These are phyloP conservation scores for Cytauxzoon felis DNA, from an alignment of 169 alveolate species.

Conservation along the genomic window DNA sequence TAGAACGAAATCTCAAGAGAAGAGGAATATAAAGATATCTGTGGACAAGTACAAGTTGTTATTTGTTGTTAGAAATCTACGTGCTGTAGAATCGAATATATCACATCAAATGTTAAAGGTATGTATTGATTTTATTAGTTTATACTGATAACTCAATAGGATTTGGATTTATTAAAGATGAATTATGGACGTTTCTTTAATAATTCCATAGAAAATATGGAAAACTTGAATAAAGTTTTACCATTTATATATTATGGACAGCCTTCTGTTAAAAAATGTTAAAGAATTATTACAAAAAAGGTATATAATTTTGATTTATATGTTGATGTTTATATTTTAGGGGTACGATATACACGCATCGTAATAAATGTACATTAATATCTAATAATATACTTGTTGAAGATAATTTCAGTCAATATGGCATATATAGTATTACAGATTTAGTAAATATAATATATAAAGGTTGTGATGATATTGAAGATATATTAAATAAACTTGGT, in stretches of 20 bases:
- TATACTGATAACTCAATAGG: neutral
- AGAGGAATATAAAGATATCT: neutral
- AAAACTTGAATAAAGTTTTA: conserved; percentile 5
- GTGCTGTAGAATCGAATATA: conserved; percentile 23
- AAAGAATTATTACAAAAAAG: conserved; percentile 40
- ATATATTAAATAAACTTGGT: conserved; percentile 38
- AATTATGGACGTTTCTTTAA: conserved; percentile 41
- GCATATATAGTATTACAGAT: conserved; percentile 32
- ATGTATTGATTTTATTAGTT: neutral
- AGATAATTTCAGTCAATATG: conserved; percentile 20
- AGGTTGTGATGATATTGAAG: conserved; percentile 20
- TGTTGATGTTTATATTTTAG: neutral
- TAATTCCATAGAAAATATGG: conserved; percentile 18
- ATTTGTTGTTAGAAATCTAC: conserved; percentile 40
- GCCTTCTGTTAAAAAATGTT: conserved; percentile 28
- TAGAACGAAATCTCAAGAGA: conserved; percentile 37
- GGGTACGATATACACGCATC: conserved; percentile 26
- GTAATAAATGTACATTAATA: conserved; percentile 7
- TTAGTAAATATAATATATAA: conserved; percentile 35
- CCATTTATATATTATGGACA: conserved; percentile 58
- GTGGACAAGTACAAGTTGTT: conserved; percentile 5
- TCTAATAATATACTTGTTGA: conserved; percentile 33
- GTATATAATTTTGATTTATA: neutral
- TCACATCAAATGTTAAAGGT: conserved; percentile 29
- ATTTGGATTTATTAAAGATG: conserved; percentile 14